phyloP scores from a whole-genome alignment of 2,329 filamentous ascomycete species.

The Whalleya microplaca region DNA sequence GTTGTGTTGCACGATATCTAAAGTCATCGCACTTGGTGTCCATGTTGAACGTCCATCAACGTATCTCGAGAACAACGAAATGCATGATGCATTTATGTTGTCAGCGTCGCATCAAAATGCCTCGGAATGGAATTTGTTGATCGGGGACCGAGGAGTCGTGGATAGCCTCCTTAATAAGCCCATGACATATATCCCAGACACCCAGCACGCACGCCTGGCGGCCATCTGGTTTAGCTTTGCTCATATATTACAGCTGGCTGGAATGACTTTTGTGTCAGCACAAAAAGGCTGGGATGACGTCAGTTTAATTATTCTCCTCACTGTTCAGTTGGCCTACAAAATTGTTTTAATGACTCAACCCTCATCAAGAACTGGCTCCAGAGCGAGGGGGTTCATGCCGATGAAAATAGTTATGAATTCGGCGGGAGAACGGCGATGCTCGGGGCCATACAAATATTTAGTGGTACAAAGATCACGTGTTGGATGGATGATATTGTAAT shows the following conservation, averaged over 20 bases:
- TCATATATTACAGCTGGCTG: constrained; percentile 26
- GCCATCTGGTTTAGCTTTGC: constrained; percentile 26
- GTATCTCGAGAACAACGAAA: constrained; percentile 32
- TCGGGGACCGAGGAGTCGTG: constrained; percentile 31
- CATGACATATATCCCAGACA: constrained; percentile 27
- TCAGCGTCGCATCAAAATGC: constrained; percentile 32
- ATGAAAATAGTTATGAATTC: constrained; percentile 25
- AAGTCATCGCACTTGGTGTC: constrained; percentile 16
- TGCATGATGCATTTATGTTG: constrained; percentile 35
- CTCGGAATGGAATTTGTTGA: constrained; percentile 32
- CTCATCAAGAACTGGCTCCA: constrained; percentile 19
- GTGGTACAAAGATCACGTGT: constrained; percentile 10
- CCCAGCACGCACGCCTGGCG: background rate
- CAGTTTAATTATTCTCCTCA: constrained; percentile 20
- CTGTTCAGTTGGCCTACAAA: constrained; percentile 3
- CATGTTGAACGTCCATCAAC: constrained; percentile 19
- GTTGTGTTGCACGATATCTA: constrained; percentile 21
- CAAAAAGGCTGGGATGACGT: constrained; percentile 32
- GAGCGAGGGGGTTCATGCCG: constrained; percentile 17
- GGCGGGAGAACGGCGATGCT: constrained; percentile 26
- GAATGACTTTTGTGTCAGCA: constrained; percentile 33
- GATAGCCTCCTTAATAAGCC: constrained; percentile 35
- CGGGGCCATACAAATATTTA: constrained; percentile 27
- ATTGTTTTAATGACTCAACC: constrained; percentile 2
- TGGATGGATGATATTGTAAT: constrained; percentile 33